phyloP scores from a whole-genome alignment of 2,329 filamentous ascomycete genomes.

The Colletotrichum karsti region DNA sequence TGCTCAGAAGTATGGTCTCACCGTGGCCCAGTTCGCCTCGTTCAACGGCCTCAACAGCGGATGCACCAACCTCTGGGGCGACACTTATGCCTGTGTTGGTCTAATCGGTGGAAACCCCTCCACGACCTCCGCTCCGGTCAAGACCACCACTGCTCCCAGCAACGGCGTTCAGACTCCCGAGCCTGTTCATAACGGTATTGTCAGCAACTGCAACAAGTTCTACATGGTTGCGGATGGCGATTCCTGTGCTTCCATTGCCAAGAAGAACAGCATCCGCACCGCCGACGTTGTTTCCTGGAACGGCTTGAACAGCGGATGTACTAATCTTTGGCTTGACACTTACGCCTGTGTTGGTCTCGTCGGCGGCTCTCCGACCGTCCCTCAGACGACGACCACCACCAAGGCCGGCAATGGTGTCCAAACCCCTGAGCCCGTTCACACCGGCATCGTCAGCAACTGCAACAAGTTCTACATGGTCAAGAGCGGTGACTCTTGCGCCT shows the following conservation, averaged over 20 bases:
- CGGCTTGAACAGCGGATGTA: conserved; percentile 12
- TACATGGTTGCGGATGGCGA: conserved; percentile 15
- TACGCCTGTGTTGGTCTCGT: background rate
- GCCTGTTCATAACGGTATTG: conserved; percentile 25
- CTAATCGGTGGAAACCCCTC: too few relatives aligned
- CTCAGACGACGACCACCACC: conserved; percentile 11
- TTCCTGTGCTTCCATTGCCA: conserved; percentile 5
- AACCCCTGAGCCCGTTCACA: conserved; percentile 30
- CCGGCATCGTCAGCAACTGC: conserved; percentile 22
- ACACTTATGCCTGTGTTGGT: too few relatives aligned
- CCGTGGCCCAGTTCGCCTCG: too few relatives aligned
- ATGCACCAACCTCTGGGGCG: too few relatives aligned
- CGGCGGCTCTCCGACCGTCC: background rate
- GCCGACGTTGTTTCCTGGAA: conserved; percentile 1
- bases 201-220: conserved; percentile 22
- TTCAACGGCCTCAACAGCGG: too few relatives aligned
- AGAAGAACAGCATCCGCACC: too few relatives aligned
- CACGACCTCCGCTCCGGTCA: too few relatives aligned
- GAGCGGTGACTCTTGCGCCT: conserved; percentile 10
- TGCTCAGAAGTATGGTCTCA: too few relatives aligned
- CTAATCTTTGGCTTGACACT: background rate
- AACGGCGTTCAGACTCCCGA: conserved; percentile 9
- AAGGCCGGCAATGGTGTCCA: background rate
- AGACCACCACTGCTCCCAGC: too few relatives aligned
- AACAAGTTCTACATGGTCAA: conserved; percentile 21